These are phyloP conservation scores for Torulaspora delbrueckii DNA, from an alignment of 805 yeast genomes.

Conservation along the genomic window DNA sequence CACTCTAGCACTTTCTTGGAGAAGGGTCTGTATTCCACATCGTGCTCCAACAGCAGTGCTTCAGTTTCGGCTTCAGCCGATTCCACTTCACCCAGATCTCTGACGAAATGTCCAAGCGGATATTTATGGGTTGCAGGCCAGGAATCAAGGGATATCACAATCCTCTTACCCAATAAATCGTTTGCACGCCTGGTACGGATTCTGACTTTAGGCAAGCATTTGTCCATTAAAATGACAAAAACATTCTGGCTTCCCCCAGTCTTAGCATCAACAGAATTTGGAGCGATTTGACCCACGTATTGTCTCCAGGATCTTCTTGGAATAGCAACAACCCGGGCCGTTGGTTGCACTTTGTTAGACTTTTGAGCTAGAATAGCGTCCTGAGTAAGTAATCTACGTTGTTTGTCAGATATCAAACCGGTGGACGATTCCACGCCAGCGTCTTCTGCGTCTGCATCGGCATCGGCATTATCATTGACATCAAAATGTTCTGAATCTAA, in stretches of 20 bases:
- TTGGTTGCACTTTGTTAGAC: constrained; percentile 65
- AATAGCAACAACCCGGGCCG: constrained; percentile 87
- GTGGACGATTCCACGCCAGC: constrained; percentile 37
- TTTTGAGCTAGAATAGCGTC: constrained; percentile 66
- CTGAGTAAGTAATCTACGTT: constrained; percentile 62
- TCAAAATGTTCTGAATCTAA: constrained; percentile 69
- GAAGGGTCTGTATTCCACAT: constrained; percentile 94
- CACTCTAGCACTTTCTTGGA: constrained; percentile 88
- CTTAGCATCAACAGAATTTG: constrained; percentile 60
- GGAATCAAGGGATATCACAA: constrained; percentile 85
- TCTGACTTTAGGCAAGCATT: constrained; percentile 77
- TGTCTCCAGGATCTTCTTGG: constrained; percentile 90
- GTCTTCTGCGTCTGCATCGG: constrained; percentile 36
- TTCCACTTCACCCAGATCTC: constrained; percentile 85
- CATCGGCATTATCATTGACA: constrained; percentile 56
- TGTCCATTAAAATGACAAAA: constrained; percentile 85
- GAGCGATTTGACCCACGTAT: constrained; percentile 90
- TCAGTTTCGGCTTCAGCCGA: constrained; percentile 94
- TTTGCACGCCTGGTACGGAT: constrained; percentile 82
- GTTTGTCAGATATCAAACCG: constrained; percentile 42
- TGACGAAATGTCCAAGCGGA: constrained; percentile 93
- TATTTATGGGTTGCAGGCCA: constrained; percentile 83
- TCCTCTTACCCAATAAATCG: constrained; percentile 80
- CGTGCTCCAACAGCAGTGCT: constrained; percentile 88
- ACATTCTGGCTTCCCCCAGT: constrained; percentile 67